These are phyloP conservation scores for Suillus weaverae DNA, from an alignment of 768 basidiomycete species.

Conservation along the genomic window DNA sequence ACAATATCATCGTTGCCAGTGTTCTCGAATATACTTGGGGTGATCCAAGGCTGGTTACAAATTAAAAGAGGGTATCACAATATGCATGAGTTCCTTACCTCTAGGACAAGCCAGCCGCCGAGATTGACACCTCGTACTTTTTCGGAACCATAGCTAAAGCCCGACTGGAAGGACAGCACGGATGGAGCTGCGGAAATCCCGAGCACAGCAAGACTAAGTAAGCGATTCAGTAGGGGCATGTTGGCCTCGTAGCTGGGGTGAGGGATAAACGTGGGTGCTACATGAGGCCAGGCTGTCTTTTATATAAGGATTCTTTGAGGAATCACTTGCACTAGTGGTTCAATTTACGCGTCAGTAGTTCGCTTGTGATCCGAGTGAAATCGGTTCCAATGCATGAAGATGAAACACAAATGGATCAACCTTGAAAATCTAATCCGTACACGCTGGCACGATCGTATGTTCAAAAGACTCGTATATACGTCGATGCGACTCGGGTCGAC, in stretches of 20 bases:
- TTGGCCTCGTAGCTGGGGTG: neutral
- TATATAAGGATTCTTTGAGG: too few species aligned
- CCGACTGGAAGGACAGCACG: conserved; percentile 15
- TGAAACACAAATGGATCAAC: neutral
- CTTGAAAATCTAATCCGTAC: neutral
- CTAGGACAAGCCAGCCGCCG: conserved; percentile 36
- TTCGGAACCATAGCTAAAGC: conserved; percentile 28
- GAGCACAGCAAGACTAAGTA: neutral
- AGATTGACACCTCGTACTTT: conserved; percentile 35
- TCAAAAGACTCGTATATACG: neutral
- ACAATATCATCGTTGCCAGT: conserved; percentile 45
- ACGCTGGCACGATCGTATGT: neutral
- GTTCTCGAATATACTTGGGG: conserved; percentile 71
- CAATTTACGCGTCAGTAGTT: neutral
- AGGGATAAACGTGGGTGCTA: neutral
- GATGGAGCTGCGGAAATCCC: conserved; percentile 6
- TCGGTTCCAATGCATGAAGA: neutral
- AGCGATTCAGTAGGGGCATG: conserved; percentile 5
- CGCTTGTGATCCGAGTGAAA: neutral
- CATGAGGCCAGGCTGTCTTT: neutral
- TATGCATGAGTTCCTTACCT: conserved; percentile 8
- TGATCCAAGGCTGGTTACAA: conserved; percentile 64
- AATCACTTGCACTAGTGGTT: neutral
- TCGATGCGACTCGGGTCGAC: neutral
- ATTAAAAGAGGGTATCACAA: conserved; percentile 28